phyloP scores from a whole-genome alignment of 2,329 filamentous ascomycete genomes.

The Aspergillus sp. region DNA sequence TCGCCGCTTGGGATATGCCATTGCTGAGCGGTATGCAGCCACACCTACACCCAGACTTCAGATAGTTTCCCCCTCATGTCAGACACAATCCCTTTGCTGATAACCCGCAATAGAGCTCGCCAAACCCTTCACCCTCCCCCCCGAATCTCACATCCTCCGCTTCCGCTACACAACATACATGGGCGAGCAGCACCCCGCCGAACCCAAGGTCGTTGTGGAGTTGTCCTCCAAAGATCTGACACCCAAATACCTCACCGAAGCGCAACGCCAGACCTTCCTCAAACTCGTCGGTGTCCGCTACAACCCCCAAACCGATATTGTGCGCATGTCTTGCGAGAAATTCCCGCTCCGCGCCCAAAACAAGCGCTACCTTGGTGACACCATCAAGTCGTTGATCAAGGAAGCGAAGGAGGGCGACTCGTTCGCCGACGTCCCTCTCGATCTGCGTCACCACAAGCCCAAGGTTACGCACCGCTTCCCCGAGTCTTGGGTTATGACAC shows the following conservation, averaged over 20 bases:
- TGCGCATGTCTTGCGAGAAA: conserved; percentile 89
- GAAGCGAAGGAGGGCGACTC: conserved; percentile 80
- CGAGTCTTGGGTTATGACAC: conserved; percentile 76
- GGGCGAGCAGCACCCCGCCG: conserved; percentile 87
- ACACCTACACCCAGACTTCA: conserved; percentile 10
- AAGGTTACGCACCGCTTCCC: conserved; percentile 73
- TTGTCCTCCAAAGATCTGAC: conserved; percentile 73
- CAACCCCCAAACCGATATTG: conserved; percentile 76
- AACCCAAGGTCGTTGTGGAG: conserved; percentile 91
- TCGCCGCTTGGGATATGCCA: conserved; percentile 95
- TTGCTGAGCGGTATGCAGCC: conserved; percentile 73
- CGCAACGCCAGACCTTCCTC: conserved; percentile 76
- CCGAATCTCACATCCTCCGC: conserved; percentile 68
- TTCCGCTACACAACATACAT: conserved; percentile 98
- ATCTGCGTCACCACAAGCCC: conserved; percentile 78
- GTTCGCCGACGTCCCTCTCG: conserved; percentile 86
- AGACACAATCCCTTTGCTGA: neutral
- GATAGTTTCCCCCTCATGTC: conserved; percentile 2
- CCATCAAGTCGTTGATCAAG: conserved; percentile 70
- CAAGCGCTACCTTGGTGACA: conserved; percentile 86
- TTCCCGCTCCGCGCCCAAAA: conserved; percentile 91
- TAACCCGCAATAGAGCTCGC: conserved; percentile 67
- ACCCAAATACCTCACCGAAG: conserved; percentile 59
- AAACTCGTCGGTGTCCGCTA: conserved; percentile 85
- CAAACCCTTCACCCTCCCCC: conserved; percentile 75